Base-by-base conservation (phyloP, 371 early-diverging fungal species). In the Mortierella sp. region DNA sequence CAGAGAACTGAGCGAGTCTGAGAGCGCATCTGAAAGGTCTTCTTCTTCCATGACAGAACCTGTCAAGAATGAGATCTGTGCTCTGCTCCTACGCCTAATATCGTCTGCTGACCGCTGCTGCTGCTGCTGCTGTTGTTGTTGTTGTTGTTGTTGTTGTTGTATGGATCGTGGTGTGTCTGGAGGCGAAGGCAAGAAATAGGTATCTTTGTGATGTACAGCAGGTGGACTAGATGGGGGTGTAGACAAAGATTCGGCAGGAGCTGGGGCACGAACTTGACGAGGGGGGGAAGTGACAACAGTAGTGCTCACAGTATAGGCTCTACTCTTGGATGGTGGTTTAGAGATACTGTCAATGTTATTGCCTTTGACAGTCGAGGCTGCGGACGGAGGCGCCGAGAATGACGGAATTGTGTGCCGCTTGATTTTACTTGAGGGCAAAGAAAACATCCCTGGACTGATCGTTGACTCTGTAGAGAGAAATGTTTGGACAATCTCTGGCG, bases 361-460 rank as follows among this genome's bases (percentile, higher is more conserved):
- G 52, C 39, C 51, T 12, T 60, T 66, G 62, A 26, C 26, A 10
- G 51, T 20, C 12, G 60, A 37, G n/a, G 59, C 16, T 3, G 30
- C 26, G 8, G 66, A 28, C 12, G 62, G 22, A 1, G 62, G 39
- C 43, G 65, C 24, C 16, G 67, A 67, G 67, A 68, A 73, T 10
- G 75, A 59, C 9, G 73, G 70, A 9, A 79, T 59, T 5, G 75
- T 54, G 55, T 64, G 62, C 10, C 80, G 60, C 69, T 79, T 79
- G 69, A 62, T 65, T 65, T 55, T 79, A 22, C 58, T 65, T 16
- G 72, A 54, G 5, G 73, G 67, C 24, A 35, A 52, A 9, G 75
- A 79, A 49, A 72, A 79, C 80, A 75, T 68, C 32, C 71, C 66
- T 9, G 76, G 73, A 39, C 83, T 81, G 67, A 75, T 76, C 10